phyloP scores from a whole-genome alignment of 164 flowering plant genomes.

The Chimonanthus praecox region DNA sequence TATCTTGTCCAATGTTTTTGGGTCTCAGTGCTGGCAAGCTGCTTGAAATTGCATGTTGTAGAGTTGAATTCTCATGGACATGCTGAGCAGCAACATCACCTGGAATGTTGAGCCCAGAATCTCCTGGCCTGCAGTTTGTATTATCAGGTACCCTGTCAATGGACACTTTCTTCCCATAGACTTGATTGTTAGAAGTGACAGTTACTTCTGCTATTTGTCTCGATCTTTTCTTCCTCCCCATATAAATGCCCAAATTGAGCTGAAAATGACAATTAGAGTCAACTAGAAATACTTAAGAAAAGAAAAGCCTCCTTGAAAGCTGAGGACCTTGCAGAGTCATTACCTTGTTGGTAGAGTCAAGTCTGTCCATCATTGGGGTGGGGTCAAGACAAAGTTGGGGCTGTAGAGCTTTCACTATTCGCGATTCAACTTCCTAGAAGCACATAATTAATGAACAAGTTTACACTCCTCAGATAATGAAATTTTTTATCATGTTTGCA shows the following conservation, averaged over 20 bases:
- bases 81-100: slow-evolving; percentile 36
- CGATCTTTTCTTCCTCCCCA: slow-evolving; percentile 58
- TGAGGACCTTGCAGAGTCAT: slow-evolving; percentile 1
- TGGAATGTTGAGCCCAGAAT: slow-evolving; percentile 31
- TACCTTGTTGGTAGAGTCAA: slow-evolving; percentile 55
- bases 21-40: slow-evolving; percentile 31
- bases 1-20: slow-evolving; percentile 38
- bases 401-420: slow-evolving; percentile 79
- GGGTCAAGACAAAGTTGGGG: slow-evolving; percentile 88
- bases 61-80: slow-evolving; percentile 31
- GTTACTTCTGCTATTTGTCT: slow-evolving; percentile 61
- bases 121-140: slow-evolving; percentile 42
- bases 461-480: not conserved
- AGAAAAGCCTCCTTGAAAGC: slow-evolving; percentile 4
- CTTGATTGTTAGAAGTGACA: slow-evolving; percentile 48
- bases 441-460: not conserved
- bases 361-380: slow-evolving; percentile 72
- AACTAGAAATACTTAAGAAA: not conserved
- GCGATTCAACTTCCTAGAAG: slow-evolving; percentile 82
- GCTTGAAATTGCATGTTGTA: slow-evolving; percentile 35
- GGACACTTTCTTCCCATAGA: slow-evolving; percentile 70
- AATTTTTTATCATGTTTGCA: too few species aligned
- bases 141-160: slow-evolving; percentile 60
- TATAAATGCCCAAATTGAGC: slow-evolving; percentile 58
- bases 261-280: slow-evolving; percentile 28